Evolutionary conservation across 176 grass and related monocot species (phyloP), one percentile per base, ranked within the genome.

Genomic region (Aegilops bicornis): DNA sequence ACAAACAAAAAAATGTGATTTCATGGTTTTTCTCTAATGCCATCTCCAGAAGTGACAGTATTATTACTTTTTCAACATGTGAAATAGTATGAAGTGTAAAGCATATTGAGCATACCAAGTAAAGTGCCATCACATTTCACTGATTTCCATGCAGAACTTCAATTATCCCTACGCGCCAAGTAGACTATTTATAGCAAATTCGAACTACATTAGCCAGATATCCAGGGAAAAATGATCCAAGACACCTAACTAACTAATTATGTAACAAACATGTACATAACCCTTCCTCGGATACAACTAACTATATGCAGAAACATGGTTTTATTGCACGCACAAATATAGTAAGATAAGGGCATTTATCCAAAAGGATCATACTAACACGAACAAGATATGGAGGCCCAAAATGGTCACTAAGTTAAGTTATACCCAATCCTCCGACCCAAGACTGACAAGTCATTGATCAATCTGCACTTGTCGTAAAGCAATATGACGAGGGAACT

Each of bases 101-200:
- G 27, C 74, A 56, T 13, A 56, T 13, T 77, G 27, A 77, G 27
- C 27, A 31, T 56, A 50, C 25, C 48, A 73, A 25, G 6, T 17
- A 74, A 73, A 27, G n/a, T 23, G 13, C 13, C 68, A 29, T 74
- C 17, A 17, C n/a, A 48, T 16, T 48, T 73, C 11, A 17, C 40
- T 27, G 13, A 29, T 45, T 48, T 45, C 25, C 71, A 74, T 74
- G 43, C 47, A 77, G 48, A 77, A 77, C 25, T 52, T 76, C 30
- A 22, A 56, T 22, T 30, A 52, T 56, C 27, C 47, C 8, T 56
- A 77, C 10, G 16, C 16, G 17, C 47, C 74, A 77, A 31, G 27
- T 31, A 77, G 48, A 56, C 47, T 33, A 33, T 56, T 77, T 77
- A 56, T 77, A 54, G 32, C 74, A 77, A 77, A 5, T 77, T 77